Percentiles rank a stretch among this genome's conserved stretches.
Conservation (phyloP, 805 yeast genomes). For the Yamadazyma paraphyllophila region DNA sequence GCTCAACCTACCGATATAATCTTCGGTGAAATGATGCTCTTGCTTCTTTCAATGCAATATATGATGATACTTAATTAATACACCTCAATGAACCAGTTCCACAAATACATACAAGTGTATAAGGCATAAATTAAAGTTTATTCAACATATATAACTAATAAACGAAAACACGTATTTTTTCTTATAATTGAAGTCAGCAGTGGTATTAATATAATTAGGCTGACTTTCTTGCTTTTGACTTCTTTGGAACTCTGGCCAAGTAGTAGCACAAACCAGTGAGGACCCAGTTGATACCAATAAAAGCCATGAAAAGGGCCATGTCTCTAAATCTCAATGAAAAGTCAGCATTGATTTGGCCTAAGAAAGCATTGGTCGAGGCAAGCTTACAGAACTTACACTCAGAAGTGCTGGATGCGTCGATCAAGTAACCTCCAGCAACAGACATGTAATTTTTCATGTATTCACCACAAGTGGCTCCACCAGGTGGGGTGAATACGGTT, state of each 20-base stretch:
- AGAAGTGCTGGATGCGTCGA: slow-evolving; percentile 41
- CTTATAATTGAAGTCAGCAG: neutral
- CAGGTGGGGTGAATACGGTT: slow-evolving; percentile 18
- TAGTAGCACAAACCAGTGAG: slow-evolving; percentile 44
- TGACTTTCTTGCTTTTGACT: slow-evolving; percentile 34
- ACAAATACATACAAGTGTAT: no score
- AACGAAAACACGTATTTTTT: neutral
- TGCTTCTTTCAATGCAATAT: no score
- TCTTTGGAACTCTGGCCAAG: slow-evolving; percentile 74
- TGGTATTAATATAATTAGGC: neutral
- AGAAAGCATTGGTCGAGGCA: slow-evolving; percentile 55
- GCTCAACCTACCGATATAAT: no score
- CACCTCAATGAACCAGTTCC: no score
- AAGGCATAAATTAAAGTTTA: no score
- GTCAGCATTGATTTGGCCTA: slow-evolving; percentile 42
- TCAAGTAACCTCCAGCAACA: slow-evolving; percentile 45
- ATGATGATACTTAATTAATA: no score
- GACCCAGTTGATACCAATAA: slow-evolving; percentile 31
- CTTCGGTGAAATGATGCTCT: no score
- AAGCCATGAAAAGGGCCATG: slow-evolving; percentile 49
- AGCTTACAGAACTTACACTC: slow-evolving; percentile 62
- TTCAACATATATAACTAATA: no score
- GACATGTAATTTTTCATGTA: slow-evolving; percentile 24
- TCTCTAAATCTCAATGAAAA: slow-evolving; percentile 61
- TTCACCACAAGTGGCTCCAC: slow-evolving; percentile 27